These are phyloP conservation scores for Talaromyces sp. DNA, from an alignment of 2,329 filamentous ascomycete species.

Conservation along the genomic window DNA sequence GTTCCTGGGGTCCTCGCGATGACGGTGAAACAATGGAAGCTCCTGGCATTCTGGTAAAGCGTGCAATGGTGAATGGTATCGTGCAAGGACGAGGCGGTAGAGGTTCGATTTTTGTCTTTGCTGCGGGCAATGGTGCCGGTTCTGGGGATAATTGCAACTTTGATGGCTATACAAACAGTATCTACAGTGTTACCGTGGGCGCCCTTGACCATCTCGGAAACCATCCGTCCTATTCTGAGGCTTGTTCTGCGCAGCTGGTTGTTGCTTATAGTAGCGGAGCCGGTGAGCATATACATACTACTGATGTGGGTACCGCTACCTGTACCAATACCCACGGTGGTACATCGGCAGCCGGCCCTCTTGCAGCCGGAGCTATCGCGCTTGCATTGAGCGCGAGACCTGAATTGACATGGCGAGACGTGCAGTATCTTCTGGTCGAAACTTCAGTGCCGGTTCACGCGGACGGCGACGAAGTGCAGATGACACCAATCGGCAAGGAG, in stretches of 20 bases:
- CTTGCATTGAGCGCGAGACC: slow-evolving; percentile 81
- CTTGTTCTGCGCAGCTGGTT: slow-evolving; percentile 90
- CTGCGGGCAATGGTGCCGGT: slow-evolving; percentile 86
- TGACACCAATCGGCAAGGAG: slow-evolving; percentile 74
- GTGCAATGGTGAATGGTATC: slow-evolving; percentile 87
- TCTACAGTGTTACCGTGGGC: slow-evolving; percentile 96
- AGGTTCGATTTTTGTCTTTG: slow-evolving; percentile 94
- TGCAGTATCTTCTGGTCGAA: slow-evolving; percentile 86
- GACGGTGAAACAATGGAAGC: slow-evolving; percentile 93
- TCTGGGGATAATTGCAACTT: slow-evolving; percentile 97
- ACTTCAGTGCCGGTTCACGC: slow-evolving; percentile 79
- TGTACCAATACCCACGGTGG: slow-evolving; percentile 86
- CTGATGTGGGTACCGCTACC: slow-evolving; percentile 79
- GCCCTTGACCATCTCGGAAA: slow-evolving; percentile 81
- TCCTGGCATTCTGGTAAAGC: slow-evolving; percentile 81
- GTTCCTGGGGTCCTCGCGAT: slow-evolving; percentile 96
- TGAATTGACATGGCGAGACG: slow-evolving; percentile 86
- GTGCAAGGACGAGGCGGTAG: slow-evolving; percentile 80
- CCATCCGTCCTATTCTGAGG: slow-evolving; percentile 96
- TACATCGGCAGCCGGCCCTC: slow-evolving; percentile 89
- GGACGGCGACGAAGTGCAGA: slow-evolving; percentile 74
- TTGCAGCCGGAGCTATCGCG: slow-evolving; percentile 89
- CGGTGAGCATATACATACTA: slow-evolving; percentile 89
- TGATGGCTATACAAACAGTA: slow-evolving; percentile 98
- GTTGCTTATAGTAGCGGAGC: slow-evolving; percentile 95